Conservation (phyloP, 2,329 filamentous ascomycete species). For the Colletotrichum orbiculare region DNA sequence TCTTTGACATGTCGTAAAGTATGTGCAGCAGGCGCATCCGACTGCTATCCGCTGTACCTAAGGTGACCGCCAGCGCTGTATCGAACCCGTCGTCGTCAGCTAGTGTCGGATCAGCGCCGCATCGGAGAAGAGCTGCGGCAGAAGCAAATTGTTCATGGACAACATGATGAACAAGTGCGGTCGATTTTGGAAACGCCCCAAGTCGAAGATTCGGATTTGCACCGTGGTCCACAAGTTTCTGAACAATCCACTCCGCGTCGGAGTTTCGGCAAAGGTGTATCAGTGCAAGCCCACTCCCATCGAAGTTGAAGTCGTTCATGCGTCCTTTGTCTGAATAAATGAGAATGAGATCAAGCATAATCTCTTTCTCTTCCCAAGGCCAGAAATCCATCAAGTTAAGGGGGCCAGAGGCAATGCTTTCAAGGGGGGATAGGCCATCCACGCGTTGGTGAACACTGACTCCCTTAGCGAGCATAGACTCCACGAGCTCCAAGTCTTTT, state of each 20-base stretch:
- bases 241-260: background rate
- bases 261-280: background rate
- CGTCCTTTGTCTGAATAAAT: background rate
- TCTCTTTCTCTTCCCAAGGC: no score
- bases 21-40: background rate
- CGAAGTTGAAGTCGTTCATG: background rate
- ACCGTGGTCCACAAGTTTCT: background rate
- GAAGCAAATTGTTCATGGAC: accelerated
- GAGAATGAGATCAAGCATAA: background rate
- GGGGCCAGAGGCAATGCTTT: background rate
- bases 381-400: no score
- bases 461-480: background rate
- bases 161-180: background rate
- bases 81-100: background rate
- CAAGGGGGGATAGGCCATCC: background rate
- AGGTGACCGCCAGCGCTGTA: background rate
- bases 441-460: background rate
- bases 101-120: background rate
- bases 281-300: background rate
- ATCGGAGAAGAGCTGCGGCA: background rate
- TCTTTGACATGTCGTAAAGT: background rate
- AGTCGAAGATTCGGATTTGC: background rate
- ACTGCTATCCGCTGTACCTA: background rate
- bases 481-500: accelerated
- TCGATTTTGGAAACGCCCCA: background rate